Conservation (phyloP, 176 grass and related monocot species). For the Juncus effusus region DNA sequence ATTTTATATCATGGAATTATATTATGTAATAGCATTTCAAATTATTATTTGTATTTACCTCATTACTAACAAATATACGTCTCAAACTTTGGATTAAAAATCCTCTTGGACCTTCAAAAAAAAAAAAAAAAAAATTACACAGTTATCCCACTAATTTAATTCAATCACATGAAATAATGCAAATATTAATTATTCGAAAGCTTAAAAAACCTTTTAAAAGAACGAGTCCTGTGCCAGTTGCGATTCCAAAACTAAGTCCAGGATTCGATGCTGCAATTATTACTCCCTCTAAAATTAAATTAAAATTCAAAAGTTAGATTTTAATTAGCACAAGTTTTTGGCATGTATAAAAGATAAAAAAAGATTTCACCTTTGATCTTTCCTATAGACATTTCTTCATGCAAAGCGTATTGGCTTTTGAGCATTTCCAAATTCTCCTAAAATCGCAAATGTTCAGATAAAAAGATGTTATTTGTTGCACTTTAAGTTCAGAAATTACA, state of each 20-base stretch:
- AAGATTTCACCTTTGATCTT: conserved; percentile 39
- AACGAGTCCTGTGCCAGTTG: conserved; percentile 34
- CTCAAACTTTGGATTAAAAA: conserved; percentile 35
- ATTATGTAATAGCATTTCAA: background rate
- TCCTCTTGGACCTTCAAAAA: conserved; percentile 30
- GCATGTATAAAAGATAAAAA: background rate
- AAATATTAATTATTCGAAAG: conserved; percentile 7
- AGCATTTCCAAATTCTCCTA: conserved; percentile 29
- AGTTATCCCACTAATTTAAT: conserved; percentile 3
- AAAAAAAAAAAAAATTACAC: conserved; percentile 6
- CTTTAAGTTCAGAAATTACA: no score
- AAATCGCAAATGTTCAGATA: conserved; percentile 17
- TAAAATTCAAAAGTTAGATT: background rate
- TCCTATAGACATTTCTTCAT: conserved; percentile 33
- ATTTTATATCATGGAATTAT: background rate
- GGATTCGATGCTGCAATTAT: conserved; percentile 28
- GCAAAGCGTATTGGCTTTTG: conserved; percentile 21
- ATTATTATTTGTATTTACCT: conserved; percentile 13
- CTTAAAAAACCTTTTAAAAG: conserved; percentile 27
- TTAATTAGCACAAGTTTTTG: conserved; percentile 10
- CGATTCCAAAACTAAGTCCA: conserved; percentile 30
- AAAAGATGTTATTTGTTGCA: conserved; percentile 4
- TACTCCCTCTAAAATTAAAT: conserved; percentile 33
- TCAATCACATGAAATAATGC: conserved; percentile 6
- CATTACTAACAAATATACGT: conserved; percentile 33